Conservation (phyloP, 331 rosid genomes). For the Malus hybrid region DNA sequence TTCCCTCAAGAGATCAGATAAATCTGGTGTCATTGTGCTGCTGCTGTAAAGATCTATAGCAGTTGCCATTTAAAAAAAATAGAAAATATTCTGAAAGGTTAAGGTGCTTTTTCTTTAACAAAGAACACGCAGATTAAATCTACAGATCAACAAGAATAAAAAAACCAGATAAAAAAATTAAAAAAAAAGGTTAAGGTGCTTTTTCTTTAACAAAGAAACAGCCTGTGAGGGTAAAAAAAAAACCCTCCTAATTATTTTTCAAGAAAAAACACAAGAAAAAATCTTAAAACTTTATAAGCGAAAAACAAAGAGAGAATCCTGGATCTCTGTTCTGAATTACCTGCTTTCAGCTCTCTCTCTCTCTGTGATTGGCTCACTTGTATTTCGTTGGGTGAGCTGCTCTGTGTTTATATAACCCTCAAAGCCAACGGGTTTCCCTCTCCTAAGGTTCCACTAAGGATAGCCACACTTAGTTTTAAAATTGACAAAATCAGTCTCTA, state of each 20-base stretch:
- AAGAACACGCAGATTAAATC: conserved; percentile 18
- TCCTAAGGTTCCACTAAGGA: not conserved
- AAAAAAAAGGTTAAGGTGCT: not conserved
- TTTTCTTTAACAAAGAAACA: not conserved
- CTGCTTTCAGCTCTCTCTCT: conserved; percentile 4
- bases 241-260: conserved; percentile 9
- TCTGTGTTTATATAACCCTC: conserved; percentile 27
- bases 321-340: conserved; percentile 22
- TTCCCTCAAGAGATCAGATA: conserved; percentile 44
- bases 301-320: conserved; percentile 5
- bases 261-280: not conserved
- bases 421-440: not conserved
- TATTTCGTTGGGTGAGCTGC: not conserved
- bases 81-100: not conserved
- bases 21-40: conserved; percentile 11
- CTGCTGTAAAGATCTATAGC: conserved; percentile 32
- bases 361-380: conserved; percentile 12
- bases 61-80: conserved; percentile 27
- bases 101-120: not conserved
- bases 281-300: not conserved
- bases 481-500: no score
- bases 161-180: not conserved
- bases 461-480: no score
- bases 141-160: not conserved
- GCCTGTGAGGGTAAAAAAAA: conserved; percentile 16